Conservation (phyloP, 2,329 filamentous ascomycete species). For the Ustulina deusta region DNA sequence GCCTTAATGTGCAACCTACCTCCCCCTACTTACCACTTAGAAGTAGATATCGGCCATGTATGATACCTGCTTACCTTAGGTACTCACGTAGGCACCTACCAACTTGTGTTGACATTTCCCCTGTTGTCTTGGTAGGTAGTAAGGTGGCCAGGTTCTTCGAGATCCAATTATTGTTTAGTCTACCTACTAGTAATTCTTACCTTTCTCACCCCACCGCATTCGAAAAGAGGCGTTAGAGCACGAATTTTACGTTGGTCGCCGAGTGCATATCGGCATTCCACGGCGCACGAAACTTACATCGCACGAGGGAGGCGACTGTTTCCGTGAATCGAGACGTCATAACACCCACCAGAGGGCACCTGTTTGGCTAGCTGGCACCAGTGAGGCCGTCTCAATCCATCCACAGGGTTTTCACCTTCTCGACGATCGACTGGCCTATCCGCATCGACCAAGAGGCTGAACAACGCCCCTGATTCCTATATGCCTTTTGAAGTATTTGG, state of each 20-base stretch:
- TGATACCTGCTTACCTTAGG: too few relatives aligned
- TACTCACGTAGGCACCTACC: too few relatives aligned
- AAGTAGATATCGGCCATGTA: too few relatives aligned
- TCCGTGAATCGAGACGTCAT: conserved; percentile 30
- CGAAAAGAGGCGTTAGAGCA: background rate
- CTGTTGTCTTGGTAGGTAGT: background rate
- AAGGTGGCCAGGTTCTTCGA: background rate
- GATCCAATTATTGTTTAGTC: too few relatives aligned
- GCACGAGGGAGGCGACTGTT: conserved; percentile 5
- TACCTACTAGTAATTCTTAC: too few relatives aligned
- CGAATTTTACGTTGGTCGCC: background rate
- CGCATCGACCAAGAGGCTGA: conserved; percentile 36
- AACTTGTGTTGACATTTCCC: background rate
- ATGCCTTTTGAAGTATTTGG: conserved; percentile 24
- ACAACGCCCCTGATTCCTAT: conserved; percentile 22
- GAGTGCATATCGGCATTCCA: conserved; percentile 28
- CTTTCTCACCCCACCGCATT: conserved; percentile 8
- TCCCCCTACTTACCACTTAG: background rate
- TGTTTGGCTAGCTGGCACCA: conserved; percentile 31
- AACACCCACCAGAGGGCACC: conserved; percentile 13
- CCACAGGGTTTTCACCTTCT: conserved; percentile 27
- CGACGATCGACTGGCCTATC: conserved; percentile 16
- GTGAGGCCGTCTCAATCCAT: conserved; percentile 14
- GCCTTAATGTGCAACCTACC: background rate
- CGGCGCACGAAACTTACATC: conserved; percentile 17